phyloP scores from a whole-genome alignment of 2,329 filamentous ascomycete genomes.

The Periconia macrospinosa region DNA sequence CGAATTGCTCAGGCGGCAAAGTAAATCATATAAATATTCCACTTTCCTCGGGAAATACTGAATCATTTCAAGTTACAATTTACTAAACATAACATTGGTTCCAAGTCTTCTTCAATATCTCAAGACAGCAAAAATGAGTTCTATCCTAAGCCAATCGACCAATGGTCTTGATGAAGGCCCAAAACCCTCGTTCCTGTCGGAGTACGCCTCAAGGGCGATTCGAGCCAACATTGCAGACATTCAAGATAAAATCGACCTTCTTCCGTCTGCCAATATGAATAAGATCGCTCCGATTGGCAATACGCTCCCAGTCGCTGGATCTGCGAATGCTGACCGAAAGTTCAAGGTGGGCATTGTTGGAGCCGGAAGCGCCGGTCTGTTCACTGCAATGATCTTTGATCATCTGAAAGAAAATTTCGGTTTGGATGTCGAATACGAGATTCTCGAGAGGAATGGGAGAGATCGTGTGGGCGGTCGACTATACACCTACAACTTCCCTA shows the following conservation, averaged over 20 bases:
- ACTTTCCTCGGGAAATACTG: too few species aligned
- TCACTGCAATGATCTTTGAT: conserved; percentile 21
- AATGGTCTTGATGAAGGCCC: too few species aligned
- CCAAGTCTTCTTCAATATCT: too few species aligned
- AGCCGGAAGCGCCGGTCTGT: conserved; percentile 42
- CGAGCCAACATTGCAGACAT: not conserved
- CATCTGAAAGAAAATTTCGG: conserved; percentile 31
- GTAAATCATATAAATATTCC: too few species aligned
- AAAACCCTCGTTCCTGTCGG: conserved; percentile 1
- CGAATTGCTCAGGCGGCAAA: too few species aligned
- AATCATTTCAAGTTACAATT: too few species aligned
- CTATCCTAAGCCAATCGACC: too few species aligned
- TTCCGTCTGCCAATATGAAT: not conserved
- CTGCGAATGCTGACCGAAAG: not conserved
- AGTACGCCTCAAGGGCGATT: not conserved
- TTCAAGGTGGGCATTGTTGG: conserved; percentile 33
- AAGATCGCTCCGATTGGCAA: not conserved
- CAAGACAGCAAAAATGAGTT: too few species aligned
- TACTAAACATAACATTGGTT: too few species aligned
- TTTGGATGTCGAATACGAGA: conserved; percentile 39
- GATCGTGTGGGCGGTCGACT: conserved; percentile 39
- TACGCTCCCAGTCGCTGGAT: not conserved
- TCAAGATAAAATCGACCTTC: not conserved
- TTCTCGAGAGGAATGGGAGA: conserved; percentile 36
- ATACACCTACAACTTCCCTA: conserved; percentile 39